Evolutionary conservation across 2,329 filamentous ascomycete genomes (phyloP).

Genomic region (Venturia carpophila): DNA sequence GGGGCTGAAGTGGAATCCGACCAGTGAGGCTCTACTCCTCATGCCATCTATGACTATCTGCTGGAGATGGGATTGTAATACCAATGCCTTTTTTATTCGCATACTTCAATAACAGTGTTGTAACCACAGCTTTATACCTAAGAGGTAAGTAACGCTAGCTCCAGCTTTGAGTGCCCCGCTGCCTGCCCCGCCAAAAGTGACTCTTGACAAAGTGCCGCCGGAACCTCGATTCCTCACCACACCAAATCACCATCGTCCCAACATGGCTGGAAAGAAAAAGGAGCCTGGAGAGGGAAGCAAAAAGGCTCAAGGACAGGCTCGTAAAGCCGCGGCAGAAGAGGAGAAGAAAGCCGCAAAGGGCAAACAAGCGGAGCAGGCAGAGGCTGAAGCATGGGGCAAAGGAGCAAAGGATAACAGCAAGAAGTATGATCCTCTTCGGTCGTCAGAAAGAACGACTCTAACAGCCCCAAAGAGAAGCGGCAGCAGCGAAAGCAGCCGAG

Average conservation of each 20-base stretch:
- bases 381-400: constrained; percentile 73
- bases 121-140: too few species aligned
- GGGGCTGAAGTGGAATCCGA: too few species aligned
- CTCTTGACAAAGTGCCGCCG: background rate
- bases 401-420: constrained; percentile 79
- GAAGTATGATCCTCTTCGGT: constrained; percentile 55
- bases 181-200: background rate
- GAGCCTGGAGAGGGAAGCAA: constrained; percentile 66
- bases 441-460: constrained; percentile 20
- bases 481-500: constrained; percentile 76
- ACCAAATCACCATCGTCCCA: background rate
- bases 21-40: too few species aligned
- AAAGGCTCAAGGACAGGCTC: constrained; percentile 81
- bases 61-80: too few species aligned
- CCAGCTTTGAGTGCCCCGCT: background rate
- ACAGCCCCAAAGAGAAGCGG: constrained; percentile 60
- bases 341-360: constrained; percentile 67
- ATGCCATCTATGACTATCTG: too few species aligned
- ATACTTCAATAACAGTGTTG: too few species aligned
- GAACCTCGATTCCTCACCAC: background rate
- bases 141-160: background rate
- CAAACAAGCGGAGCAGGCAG: constrained; percentile 55
- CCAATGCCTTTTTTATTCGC: too few species aligned
- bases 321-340: constrained; percentile 83
- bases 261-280: constrained; percentile 46